Evolutionary conservation across 225 moss, liverwort and hornwort genomes (phyloP).

Genomic region (Climacium dendroides): DNA sequence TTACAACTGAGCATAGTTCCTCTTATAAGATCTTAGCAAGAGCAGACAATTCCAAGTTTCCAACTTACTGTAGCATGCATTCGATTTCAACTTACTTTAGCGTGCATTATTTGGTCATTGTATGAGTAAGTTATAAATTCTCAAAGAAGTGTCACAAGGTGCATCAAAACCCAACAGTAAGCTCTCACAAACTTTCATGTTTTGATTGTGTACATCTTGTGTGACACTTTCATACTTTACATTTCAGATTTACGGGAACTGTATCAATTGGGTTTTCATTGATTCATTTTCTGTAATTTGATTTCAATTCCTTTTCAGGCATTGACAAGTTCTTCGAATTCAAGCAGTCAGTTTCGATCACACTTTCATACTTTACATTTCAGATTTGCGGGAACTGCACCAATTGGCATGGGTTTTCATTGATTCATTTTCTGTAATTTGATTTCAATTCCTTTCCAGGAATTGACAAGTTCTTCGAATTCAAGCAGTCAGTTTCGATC

Average conservation of each 20-base stretch:
- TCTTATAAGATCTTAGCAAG: neutral
- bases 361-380: neutral
- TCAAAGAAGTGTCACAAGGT: neutral
- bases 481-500: neutral
- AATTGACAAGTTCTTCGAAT: neutral
- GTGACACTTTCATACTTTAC: neutral
- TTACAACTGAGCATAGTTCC: neutral
- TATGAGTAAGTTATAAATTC: neutral
- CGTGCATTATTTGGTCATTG: neutral
- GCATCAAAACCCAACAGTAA: neutral
- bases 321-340: neutral
- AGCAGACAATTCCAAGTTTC: too few relatives aligned
- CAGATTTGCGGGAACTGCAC: neutral
- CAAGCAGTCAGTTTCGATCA: neutral
- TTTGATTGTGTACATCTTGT: neutral
- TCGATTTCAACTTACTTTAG: too few relatives aligned
- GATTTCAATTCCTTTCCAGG: neutral
- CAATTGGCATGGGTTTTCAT: neutral
- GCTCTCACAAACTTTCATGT: neutral
- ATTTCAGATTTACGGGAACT: neutral
- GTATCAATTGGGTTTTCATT: neutral
- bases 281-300: too few relatives aligned
- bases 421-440: too few relatives aligned
- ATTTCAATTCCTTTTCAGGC: neutral
- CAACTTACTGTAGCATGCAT: too few relatives aligned